Base-by-base conservation (phyloP, 2,329 filamentous ascomycete genomes). In the Cryoendolithus antarcticus region DNA sequence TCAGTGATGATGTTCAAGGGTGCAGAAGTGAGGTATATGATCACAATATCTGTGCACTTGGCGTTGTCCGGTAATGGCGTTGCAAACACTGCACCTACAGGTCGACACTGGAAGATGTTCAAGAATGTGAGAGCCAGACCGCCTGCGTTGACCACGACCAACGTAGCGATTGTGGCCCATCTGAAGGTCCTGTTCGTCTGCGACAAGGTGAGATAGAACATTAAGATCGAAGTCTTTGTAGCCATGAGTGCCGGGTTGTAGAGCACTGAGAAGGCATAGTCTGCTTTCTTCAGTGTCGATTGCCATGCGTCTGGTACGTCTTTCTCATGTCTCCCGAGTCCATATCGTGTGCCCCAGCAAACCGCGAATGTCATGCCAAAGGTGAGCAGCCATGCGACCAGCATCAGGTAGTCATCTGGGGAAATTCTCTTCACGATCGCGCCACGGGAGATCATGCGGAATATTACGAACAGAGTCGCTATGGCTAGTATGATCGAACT, bases 1-100 rank as follows among this genome's bases (percentile, higher is more conserved):
- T 95, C 88, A 12, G 86, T 93, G 45, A 93, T 80, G 50, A 95
- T 84, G 62, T 95, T 95, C 56, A 94, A 75, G 0, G 89, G 88
- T 0, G 88, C 82, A 4, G 86, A 89, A 4, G 75, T 74, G 7
- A 80, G 72, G 48, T 80, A 78, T 29, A 82, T 65, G 1, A 74
- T 77, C 39, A 78, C 65, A 30, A 77, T 74, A 51, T 80, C 70
- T 35, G 69, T 74, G 52, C 78, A 82, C 28, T 60, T 61, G 11
- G 71, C 69, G 15, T 57, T 46, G 1, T 53, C 41, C 6, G 70
- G 65, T 6, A 63, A 51, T 9, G 69, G 63, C 28, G 64, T 62
- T 19, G 59, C 49, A 64, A 84, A 93, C 9, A 77, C 80, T 19
- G 83, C 80, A n/a, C 60, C 53, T 21, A 88, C 64, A 0, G 89